Evolutionary conservation across 805 yeast species (phyloP), one percentile per base, ranked within the genome.

Genomic region (Candida nanaspora): DNA sequence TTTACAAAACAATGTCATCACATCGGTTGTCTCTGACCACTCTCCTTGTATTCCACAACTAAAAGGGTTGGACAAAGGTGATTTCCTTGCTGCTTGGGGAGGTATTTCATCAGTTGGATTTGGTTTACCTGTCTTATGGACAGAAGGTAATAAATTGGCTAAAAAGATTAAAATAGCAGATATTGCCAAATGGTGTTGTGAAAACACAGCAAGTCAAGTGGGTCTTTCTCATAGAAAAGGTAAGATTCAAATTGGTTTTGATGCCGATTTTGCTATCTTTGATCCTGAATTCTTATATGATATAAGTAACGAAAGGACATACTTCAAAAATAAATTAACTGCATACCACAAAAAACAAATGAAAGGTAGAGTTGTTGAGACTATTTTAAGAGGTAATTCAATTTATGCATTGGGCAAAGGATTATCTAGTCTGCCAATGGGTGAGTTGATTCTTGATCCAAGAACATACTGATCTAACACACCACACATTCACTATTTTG

Each of bases 21-120:
- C 85, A 14, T 80, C 96, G 3, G 95, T 89, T 4, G 97, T 91
- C 6, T 84, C 95, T 11, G 98, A 89, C 60, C 98, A 89, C 62
- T 86, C 96, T 4, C 98, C 97, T 2, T 89, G 98, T 63, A 86
- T 96, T 0, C 95, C 97, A 0, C 86, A 86, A 45, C 68, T 89
- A 53, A 89, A 89, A 61, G 84, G 86, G 19, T 68, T 87, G 39
- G 82, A 78, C 10, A 70, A 76, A 44, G 96, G 96, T 32, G 95
- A 89, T 57, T 89, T 89, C 58, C 78, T 89, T 51, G 74, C 80
- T 28, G 95, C 97, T 2, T 89, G 98, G 98, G 98, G 97, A 28
- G 98, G 98, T 9, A 87, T 89, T 32, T 73, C 95, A 2, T 85
- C 95, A 1, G 94, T 89, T 26, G 98, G 98, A 0, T 75, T 91